Conservation (phyloP, 2,329 filamentous ascomycete genomes). For the Epicoccum sorghinum region DNA sequence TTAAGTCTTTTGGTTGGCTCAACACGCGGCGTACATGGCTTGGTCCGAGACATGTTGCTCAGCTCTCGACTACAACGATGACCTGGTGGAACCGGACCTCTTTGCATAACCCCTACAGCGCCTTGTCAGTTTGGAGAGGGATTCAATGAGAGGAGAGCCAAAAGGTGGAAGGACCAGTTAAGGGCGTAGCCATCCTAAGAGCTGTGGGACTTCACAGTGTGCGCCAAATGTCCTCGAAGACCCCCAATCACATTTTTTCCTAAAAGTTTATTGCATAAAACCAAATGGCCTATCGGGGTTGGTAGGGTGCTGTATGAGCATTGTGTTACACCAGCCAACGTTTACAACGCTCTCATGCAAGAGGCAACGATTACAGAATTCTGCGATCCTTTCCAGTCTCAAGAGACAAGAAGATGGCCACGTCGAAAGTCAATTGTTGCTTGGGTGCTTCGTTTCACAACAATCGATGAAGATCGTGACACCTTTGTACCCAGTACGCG, state of each 20-base stretch:
- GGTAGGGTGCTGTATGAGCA: neutral
- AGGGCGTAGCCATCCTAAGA: no score
- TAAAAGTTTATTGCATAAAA: no score
- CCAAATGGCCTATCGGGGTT: no score
- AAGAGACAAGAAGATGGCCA: conserved; percentile 3
- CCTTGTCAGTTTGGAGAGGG: no score
- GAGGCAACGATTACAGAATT: conserved; percentile 3
- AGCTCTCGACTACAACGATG: neutral
- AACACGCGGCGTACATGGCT: neutral
- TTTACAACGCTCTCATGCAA: neutral
- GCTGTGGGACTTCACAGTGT: no score
- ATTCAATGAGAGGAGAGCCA: no score
- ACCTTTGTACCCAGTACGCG: conserved; percentile 7
- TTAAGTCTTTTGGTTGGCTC: neutral
- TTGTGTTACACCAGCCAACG: neutral
- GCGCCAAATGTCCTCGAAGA: no score
- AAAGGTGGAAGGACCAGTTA: no score
- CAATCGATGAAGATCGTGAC: conserved; percentile 20
- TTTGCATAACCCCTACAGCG: neutral
- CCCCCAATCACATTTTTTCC: no score
- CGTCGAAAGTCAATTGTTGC: conserved; percentile 7
- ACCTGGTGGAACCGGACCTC: neutral
- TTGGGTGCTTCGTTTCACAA: conserved; percentile 14
- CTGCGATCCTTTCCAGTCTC: conserved; percentile 1
- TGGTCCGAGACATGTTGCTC: neutral